Evolutionary conservation across 495 filamentous ascomycete genomes (phyloP).

Genomic region (Darksidea phi): DNA sequence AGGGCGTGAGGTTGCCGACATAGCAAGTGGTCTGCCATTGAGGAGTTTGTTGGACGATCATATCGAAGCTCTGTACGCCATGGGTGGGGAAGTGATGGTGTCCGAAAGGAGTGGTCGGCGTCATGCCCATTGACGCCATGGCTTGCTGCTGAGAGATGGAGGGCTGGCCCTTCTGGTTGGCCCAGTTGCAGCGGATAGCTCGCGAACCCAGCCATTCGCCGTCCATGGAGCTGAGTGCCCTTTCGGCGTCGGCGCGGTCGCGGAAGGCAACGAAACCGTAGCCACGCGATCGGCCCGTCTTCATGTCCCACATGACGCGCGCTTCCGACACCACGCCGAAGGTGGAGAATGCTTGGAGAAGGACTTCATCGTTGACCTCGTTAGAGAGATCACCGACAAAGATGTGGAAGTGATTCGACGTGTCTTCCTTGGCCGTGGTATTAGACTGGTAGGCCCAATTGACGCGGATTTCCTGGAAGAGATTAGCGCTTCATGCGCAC

Average conservation of each 20-base stretch:
- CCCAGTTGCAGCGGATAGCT: constrained; percentile 99
- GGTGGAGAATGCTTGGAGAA: constrained; percentile 92
- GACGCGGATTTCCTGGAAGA: constrained; percentile 86
- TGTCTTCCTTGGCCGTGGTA: constrained; percentile 92
- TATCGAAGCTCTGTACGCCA: constrained; percentile 94
- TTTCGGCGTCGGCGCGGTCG: constrained; percentile 90
- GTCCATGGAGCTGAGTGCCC: constrained; percentile 95
- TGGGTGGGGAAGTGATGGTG: constrained; percentile 98
- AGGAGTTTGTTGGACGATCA: constrained; percentile 96
- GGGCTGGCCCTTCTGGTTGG: constrained; percentile 98
- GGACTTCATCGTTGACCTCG: constrained; percentile 96
- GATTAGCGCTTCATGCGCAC: background rate
- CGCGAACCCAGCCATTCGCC: constrained; percentile 99
- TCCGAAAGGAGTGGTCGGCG: constrained; percentile 91
- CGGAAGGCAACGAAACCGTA: constrained; percentile 99
- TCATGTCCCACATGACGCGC: constrained; percentile 99
- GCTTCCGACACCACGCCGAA: constrained; percentile 98
- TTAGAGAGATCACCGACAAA: constrained; percentile 98
- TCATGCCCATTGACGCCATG: constrained; percentile 98
- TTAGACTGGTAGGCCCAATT: constrained; percentile 99
- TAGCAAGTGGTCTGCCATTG: constrained; percentile 99
- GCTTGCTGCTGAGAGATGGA: constrained; percentile 97
- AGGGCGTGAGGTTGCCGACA: constrained; percentile 95
- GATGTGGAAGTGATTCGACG: constrained; percentile 97
- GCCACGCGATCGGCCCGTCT: constrained; percentile 94